Evolutionary conservation across 306 rosid genomes (phyloP).

Genomic region (Echinosophora koreensis): DNA sequence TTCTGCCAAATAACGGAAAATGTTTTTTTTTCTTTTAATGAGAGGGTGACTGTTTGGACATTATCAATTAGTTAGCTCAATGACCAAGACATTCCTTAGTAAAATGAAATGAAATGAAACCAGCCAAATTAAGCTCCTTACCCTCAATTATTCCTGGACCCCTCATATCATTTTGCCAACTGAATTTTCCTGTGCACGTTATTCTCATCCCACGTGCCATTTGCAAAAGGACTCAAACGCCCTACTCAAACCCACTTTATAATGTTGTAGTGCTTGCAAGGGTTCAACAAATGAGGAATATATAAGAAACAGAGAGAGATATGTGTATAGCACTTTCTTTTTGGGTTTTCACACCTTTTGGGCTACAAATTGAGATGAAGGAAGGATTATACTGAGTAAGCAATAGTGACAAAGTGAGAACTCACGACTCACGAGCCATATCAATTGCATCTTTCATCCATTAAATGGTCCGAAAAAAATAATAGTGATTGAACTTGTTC

Average conservation of each 20-base stretch:
- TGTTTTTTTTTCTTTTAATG: neutral
- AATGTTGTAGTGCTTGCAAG: neutral
- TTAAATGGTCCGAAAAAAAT: no score
- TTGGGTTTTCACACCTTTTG: no score
- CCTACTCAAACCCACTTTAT: neutral
- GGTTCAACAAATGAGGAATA: neutral
- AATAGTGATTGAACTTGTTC: no score
- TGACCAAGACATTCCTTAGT: neutral
- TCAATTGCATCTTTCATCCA: no score
- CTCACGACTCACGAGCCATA: no score
- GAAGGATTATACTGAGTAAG: no score
- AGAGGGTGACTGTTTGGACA: neutral
- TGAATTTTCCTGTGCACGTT: constrained; percentile 18
- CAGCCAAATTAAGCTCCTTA: constrained; percentile 16
- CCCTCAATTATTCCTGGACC: constrained; percentile 16
- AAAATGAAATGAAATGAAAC: neutral
- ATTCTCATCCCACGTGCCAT: constrained; percentile 22
- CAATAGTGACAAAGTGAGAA: no score
- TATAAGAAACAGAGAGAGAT: no score
- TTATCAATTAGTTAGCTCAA: neutral
- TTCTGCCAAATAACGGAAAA: constrained; percentile 9
- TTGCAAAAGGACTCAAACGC: constrained; percentile 12
- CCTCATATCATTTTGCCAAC: constrained; percentile 34
- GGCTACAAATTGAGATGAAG: no score
- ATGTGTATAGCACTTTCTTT: neutral